These are phyloP conservation scores for Phaffomyces antillensis DNA, from an alignment of 805 yeast species.

Conservation along the genomic window DNA sequence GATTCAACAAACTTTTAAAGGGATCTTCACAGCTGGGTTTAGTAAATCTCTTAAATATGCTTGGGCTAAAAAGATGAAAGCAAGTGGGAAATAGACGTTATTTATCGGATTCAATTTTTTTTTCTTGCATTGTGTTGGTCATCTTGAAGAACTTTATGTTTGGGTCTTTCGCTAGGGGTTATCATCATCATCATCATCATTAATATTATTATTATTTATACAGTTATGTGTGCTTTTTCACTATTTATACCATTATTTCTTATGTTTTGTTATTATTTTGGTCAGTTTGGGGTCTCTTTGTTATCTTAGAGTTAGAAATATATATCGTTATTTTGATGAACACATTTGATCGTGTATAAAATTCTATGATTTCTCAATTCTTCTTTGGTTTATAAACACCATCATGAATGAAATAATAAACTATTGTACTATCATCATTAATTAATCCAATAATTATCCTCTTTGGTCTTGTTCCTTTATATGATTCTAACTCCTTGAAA, in stretches of 20 bases:
- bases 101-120: not conserved
- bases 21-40: conserved; percentile 82
- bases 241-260: too few species aligned
- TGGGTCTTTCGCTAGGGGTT: too few species aligned
- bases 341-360: too few species aligned
- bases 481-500: conserved; percentile 26
- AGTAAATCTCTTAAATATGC: conserved; percentile 67
- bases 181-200: too few species aligned
- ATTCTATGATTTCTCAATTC: conserved; percentile 20
- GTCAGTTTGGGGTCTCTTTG: too few species aligned
- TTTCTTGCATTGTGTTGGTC: conserved; percentile 2
- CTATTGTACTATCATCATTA: conserved; percentile 61
- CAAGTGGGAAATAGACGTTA: conserved; percentile 17
- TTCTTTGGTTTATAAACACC: conserved; percentile 61
- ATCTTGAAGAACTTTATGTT: too few species aligned
- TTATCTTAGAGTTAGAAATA: too few species aligned
- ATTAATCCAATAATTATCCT: conserved; percentile 48
- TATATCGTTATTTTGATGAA: too few species aligned
- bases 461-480: conserved; percentile 26
- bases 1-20: conserved; percentile 69
- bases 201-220: too few species aligned
- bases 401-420: conserved; percentile 60
- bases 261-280: too few species aligned
- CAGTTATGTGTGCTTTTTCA: too few species aligned
- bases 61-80: conserved; percentile 52